phyloP scores from a whole-genome alignment of 257 asterid genomes.

The Pogostemon cablin region DNA sequence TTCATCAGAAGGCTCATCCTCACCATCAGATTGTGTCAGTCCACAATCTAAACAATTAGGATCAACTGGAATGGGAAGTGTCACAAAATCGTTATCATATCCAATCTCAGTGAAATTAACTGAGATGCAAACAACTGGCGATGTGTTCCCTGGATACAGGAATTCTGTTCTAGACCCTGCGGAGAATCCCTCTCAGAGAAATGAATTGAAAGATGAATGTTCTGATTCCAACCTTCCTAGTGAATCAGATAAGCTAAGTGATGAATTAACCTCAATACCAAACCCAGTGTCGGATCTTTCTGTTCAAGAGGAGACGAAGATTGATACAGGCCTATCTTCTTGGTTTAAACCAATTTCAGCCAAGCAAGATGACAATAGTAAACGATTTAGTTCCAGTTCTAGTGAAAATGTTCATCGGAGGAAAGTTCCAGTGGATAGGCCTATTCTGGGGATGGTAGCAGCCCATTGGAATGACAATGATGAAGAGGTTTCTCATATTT shows the following conservation, averaged over 20 bases:
- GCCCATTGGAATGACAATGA: conserved; percentile 78
- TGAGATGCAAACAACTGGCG: conserved; percentile 81
- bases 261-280: conserved; percentile 34
- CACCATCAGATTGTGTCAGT: conserved; percentile 50
- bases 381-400: conserved; percentile 26
- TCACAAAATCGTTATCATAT: conserved; percentile 54
- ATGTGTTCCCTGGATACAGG: conserved; percentile 60
- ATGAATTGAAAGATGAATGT: conserved; percentile 46
- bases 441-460: conserved; percentile 92
- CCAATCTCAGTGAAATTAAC: conserved; percentile 67
- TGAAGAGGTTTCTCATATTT: conserved; percentile 48
- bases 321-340: conserved; percentile 57
- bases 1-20: conserved; percentile 54
- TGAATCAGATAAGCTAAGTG: conserved; percentile 33
- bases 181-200: conserved; percentile 37
- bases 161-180: conserved; percentile 38
- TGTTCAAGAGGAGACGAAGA: conserved; percentile 40
- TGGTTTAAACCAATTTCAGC: conserved; percentile 62
- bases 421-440: conserved; percentile 69
- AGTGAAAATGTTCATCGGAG: conserved; percentile 36
- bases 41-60: conserved; percentile 42
- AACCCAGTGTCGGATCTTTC: conserved; percentile 39
- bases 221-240: conserved; percentile 35
- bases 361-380: conserved; percentile 38
- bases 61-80: conserved; percentile 35